These are phyloP conservation scores for Phytophthora colocasiae DNA, from an alignment of 352 stramenopile species.

Conservation along the genomic window DNA sequence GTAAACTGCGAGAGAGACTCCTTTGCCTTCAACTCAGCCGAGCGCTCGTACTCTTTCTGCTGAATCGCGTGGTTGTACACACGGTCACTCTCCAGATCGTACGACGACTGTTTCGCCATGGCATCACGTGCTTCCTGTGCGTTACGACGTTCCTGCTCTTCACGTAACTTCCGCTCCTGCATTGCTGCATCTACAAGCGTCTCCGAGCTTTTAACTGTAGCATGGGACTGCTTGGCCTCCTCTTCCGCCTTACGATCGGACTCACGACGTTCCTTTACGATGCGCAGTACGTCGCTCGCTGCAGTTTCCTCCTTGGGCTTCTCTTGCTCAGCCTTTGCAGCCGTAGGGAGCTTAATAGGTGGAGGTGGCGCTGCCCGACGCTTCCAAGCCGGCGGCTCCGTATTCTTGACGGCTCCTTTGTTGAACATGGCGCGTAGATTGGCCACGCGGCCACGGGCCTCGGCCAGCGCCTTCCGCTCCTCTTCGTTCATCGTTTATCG, in stretches of 20 bases:
- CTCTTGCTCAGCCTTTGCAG: conserved; percentile 16
- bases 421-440: conserved; percentile 79
- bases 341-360: conserved; percentile 30
- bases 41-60: conserved; percentile 41
- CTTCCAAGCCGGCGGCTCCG: conserved; percentile 32
- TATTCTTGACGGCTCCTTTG: conserved; percentile 42
- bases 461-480: conserved; percentile 57
- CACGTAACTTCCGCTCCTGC: conserved; percentile 51
- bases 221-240: conserved; percentile 38
- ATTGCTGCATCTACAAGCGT: conserved; percentile 56
- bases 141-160: conserved; percentile 47
- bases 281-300: conserved; percentile 32
- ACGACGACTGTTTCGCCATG: conserved; percentile 48
- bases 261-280: conserved; percentile 46
- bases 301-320: conserved; percentile 6
- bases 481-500: conserved; percentile 37
- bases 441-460: conserved; percentile 56
- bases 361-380: conserved; percentile 19
- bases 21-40: conserved; percentile 37
- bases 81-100: conserved; percentile 46
- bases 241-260: conserved; percentile 53
- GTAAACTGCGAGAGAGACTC: conserved; percentile 41
- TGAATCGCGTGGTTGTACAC: conserved; percentile 49
- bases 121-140: conserved; percentile 42
- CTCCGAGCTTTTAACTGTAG: conserved; percentile 49